phyloP scores from a whole-genome alignment of 73 alveolate species.

The Effrenium voratum region DNA sequence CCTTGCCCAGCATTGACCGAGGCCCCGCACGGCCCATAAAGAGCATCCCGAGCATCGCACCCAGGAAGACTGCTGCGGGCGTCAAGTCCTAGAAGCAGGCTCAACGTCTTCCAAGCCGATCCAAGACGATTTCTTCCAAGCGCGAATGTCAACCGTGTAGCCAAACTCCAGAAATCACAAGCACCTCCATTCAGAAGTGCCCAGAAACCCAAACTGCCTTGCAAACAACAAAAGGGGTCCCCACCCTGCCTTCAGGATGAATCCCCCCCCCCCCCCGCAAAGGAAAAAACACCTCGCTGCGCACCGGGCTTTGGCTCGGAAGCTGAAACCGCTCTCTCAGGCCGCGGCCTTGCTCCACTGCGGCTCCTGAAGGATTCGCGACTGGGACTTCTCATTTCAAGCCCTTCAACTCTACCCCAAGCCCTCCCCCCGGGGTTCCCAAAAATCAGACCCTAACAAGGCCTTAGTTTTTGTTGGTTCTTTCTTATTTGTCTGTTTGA shows the following conservation, averaged over 20 bases:
- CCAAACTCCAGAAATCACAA: neutral
- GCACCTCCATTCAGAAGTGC: neutral
- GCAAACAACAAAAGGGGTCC: neutral
- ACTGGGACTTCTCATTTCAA: no score
- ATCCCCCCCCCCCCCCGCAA: neutral
- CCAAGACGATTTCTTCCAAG: neutral
- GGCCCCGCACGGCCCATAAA: slow-evolving; percentile 47
- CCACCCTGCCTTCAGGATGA: neutral
- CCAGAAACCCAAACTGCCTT: neutral
- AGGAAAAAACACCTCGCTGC: neutral
- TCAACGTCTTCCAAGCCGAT: neutral
- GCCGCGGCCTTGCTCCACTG: slow-evolving; percentile 43
- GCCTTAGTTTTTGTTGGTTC: no score
- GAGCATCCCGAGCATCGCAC: slow-evolving; percentile 83
- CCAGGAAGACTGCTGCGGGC: slow-evolving; percentile 68
- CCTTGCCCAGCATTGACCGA: no score
- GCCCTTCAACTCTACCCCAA: no score
- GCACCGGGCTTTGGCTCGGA: neutral
- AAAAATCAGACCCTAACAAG: no score
- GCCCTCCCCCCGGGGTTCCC: no score
- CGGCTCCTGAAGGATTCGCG: slow-evolving; percentile 47
- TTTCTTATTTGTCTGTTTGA: no score
- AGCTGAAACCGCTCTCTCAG: neutral
- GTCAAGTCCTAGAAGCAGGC: neutral
- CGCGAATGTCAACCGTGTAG: neutral